Evolutionary conservation across 1,139 yeast species (phyloP), one percentile per base, ranked within the genome.

Genomic region (Yamadazyma epiphylla): DNA sequence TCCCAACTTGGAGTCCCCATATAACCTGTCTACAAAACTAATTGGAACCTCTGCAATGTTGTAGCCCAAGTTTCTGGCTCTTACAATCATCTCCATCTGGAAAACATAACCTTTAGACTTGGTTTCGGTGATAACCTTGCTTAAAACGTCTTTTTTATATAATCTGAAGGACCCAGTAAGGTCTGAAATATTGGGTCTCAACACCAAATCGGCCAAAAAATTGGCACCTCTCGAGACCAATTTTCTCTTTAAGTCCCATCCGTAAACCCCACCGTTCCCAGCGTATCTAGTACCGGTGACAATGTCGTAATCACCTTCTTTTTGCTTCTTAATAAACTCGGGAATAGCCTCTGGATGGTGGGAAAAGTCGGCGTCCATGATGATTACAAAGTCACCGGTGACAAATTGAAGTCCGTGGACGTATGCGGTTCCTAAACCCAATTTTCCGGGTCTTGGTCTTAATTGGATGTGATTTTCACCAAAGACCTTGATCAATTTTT

Each of bases 1-100:
- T 16, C 94, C 91, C 42, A 83, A 74, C 56, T 83, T 83, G 45
- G 81, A 71, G 57, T 83, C 91, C 27, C 94, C 94, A 48, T 83
- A 83, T 41, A 83, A 67, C 53, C 94, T 72, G 57, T 83, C 94
- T 27, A 83, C 91, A 49, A 83, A 83, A 39, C 78, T 74, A 43
- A 83, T 83, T 31, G 91, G 91, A 22, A 82, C 89, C 54, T 83
- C 94, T 17, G 84, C 91, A 46, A 83, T 80, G 19, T 77, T 67
- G 58, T 74, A 80, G 10, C 82, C 84, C 54, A 80, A 63, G 21
- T 80, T 66, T 48, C 86, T 71, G 26, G 94, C 94, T 43, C 91
- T 73, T 23, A 82, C 94, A 79, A 82, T 80, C 89, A 83, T 81
- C 58, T 83, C 94, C 94, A 83, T 83, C 60, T 83, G 94, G 74